phyloP scores from a whole-genome alignment of 1,139 yeast genomes.

The Hansenula anomala region DNA sequence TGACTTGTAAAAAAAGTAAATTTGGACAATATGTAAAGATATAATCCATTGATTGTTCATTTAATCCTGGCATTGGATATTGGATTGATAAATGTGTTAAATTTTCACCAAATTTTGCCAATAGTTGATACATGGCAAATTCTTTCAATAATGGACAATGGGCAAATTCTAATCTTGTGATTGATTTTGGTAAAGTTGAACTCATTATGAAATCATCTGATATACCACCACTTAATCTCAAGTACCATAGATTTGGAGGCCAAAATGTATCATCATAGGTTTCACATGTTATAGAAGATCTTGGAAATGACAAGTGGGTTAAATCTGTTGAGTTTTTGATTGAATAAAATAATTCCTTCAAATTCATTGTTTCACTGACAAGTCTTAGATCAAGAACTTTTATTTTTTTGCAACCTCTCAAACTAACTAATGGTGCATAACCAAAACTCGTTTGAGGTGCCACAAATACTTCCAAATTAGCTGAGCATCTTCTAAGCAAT shows the following conservation, averaged over 20 bases:
- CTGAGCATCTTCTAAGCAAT: conserved; percentile 68
- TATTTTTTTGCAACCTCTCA: conserved; percentile 63
- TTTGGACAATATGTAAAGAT: conserved; percentile 75
- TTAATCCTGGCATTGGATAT: conserved; percentile 85
- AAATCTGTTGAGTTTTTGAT: conserved; percentile 57
- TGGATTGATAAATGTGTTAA: conserved; percentile 60
- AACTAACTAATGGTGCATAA: conserved; percentile 74
- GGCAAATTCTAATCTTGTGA: conserved; percentile 70
- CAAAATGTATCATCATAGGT: conserved; percentile 50
- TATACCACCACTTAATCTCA: conserved; percentile 86
- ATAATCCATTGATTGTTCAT: conserved; percentile 65
- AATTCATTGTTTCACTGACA: conserved; percentile 86
- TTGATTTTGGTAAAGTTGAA: conserved; percentile 66
- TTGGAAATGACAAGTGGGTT: conserved; percentile 79
- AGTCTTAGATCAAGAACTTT: conserved; percentile 73
- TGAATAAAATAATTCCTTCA: conserved; percentile 72
- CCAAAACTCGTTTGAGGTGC: conserved; percentile 98
- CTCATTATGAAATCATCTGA: conserved; percentile 69
- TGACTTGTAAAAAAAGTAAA: conserved; percentile 53
- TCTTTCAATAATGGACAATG: conserved; percentile 80
- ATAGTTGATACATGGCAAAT: conserved; percentile 53
- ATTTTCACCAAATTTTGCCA: conserved; percentile 60
- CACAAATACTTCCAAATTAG: conserved; percentile 57
- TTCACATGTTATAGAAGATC: conserved; percentile 78
- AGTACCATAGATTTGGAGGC: conserved; percentile 72